Conservation (phyloP, 2,329 filamentous ascomycete species). For the Orbilia ellipsospora region DNA sequence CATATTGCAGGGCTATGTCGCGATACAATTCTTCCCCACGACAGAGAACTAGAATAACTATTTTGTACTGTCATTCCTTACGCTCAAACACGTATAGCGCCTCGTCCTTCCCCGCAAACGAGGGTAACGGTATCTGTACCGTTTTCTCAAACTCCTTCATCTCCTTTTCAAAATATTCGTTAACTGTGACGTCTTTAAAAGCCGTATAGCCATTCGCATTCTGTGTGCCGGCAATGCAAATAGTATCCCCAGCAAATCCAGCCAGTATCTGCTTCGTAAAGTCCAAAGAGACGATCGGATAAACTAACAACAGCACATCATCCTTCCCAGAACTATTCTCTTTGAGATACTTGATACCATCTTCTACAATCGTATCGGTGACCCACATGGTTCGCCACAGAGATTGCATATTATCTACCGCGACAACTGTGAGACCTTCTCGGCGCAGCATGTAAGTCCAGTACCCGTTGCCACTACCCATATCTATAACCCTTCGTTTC, state of each 20-base stretch:
- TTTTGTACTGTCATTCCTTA: slow-evolving; percentile 60
- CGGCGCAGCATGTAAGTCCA: slow-evolving; percentile 77
- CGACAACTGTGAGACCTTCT: slow-evolving; percentile 68
- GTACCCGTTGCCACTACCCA: slow-evolving; percentile 79
- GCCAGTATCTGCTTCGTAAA: slow-evolving; percentile 74
- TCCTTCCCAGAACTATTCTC: slow-evolving; percentile 67
- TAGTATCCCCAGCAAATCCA: slow-evolving; percentile 72
- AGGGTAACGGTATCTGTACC: slow-evolving; percentile 75
- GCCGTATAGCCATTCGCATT: slow-evolving; percentile 79
- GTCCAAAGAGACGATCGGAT: slow-evolving; percentile 74
- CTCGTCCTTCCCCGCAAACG: slow-evolving; percentile 81
- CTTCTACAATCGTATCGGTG: slow-evolving; percentile 71
- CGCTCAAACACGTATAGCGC: slow-evolving; percentile 75
- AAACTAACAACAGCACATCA: slow-evolving; percentile 75
- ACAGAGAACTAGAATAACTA: background rate
- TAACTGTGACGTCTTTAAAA: slow-evolving; percentile 73
- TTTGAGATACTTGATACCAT: slow-evolving; percentile 71
- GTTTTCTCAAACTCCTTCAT: slow-evolving; percentile 70
- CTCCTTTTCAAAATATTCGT: slow-evolving; percentile 73
- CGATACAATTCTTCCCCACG: too few species aligned
- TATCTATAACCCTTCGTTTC: slow-evolving; percentile 70
- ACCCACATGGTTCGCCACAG: slow-evolving; percentile 78
- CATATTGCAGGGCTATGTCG: too few species aligned
- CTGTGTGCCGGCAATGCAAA: slow-evolving; percentile 79
- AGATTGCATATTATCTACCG: slow-evolving; percentile 76